Evolutionary conservation across 225 moss, liverwort and hornwort species (phyloP).

Genomic region (Physcomitrellopsis africana): DNA sequence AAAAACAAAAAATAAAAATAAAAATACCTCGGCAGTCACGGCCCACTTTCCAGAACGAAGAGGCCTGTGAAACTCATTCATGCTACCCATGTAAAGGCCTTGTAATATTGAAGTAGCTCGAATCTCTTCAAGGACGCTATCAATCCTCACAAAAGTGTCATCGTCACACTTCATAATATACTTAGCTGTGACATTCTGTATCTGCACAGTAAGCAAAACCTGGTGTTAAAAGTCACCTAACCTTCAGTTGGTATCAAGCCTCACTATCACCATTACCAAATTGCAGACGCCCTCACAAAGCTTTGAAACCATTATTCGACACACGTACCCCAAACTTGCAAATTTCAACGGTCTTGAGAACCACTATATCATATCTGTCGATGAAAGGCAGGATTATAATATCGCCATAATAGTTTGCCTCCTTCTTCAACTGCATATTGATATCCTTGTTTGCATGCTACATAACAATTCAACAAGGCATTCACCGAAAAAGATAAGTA

Average conservation of each 20-base stretch:
- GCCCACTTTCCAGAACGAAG: constrained; percentile 69
- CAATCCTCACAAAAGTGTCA: constrained; percentile 64
- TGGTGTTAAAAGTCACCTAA: neutral
- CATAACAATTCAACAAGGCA: constrained; percentile 15
- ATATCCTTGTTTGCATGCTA: constrained; percentile 72
- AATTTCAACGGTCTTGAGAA: constrained; percentile 69
- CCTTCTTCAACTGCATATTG: constrained; percentile 61
- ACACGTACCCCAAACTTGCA: constrained; percentile 66
- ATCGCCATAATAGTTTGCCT: constrained; percentile 66
- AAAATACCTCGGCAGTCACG: constrained; percentile 54
- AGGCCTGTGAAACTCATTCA: constrained; percentile 61
- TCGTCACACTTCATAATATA: constrained; percentile 71
- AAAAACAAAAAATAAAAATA: neutral
- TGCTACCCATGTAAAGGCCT: constrained; percentile 65
- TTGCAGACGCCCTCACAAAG: constrained; percentile 12
- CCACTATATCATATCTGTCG: constrained; percentile 67
- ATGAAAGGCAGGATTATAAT: constrained; percentile 63
- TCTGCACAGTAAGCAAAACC: constrained; percentile 34
- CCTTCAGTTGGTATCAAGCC: constrained; percentile 16
- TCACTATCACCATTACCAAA: constrained; percentile 1
- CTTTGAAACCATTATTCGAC: neutral
- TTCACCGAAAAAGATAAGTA: constrained; percentile 6
- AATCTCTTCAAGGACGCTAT: constrained; percentile 56
- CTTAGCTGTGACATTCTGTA: constrained; percentile 54
- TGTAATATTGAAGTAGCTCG: constrained; percentile 37